Base-by-base conservation (phyloP, 106 monocot genomes). In the Platanthera zijinensis region DNA sequence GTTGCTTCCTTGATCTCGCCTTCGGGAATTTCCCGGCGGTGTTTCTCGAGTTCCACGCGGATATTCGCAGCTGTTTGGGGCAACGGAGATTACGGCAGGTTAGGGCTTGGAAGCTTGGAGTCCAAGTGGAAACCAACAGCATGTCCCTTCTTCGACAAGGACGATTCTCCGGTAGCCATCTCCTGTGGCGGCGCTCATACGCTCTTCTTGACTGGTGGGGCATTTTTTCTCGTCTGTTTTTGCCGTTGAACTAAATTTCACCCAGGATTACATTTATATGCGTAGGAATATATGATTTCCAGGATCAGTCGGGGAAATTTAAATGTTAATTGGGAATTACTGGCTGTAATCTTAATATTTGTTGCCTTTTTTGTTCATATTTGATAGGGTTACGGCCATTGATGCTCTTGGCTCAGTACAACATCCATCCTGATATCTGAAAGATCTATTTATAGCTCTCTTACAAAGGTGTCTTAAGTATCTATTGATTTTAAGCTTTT, bases 121-220 rank as follows among this genome's bases (percentile, higher is more conserved):
- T 99, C 97, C 17, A 81, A 77, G 72, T 99, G 94, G 94, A 89
- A 19, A 67, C 97, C 97, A 21, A 81, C 88, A 17, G 47, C 75
- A 9, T 94, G 94, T 78, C 57, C 84, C 22, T 99, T 92, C 78
- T 90, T 99, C 74, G 57, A 45, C 48, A 74, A 80, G 9, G 83
- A 81, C n/a, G 94, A 94, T 71, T 77, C 59, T 48, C 94, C 89
- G 7, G 72, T 84, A 39, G 79, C 89, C 19, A 76, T 99, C 59
- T 81, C 91, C 22, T 99, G 97, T 50, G 97, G 97, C 39, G 97
- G 97, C 10, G 97, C 97, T 4, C 97, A 99, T 78, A 99, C 97
- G 14, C 88, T 99, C 72, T 94, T 99, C 83, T 81, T 99, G 59
- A 94, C 97, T 48, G 88, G 97, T 86, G 79, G 17, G 32, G 5